Base-by-base conservation (phyloP, 345 rosid species). In the Viola odorata region DNA sequence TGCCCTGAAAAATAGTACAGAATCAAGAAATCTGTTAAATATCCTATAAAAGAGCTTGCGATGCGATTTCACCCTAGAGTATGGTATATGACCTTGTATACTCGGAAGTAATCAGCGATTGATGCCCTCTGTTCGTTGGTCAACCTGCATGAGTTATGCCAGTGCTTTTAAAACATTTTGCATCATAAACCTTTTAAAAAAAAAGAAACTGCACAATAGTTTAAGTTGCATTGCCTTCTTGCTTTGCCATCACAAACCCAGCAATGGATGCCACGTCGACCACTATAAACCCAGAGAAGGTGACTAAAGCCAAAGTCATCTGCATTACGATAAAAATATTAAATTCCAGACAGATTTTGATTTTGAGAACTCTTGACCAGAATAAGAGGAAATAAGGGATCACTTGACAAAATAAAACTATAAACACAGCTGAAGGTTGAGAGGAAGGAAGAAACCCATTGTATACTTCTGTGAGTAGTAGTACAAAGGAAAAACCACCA, bases 221-320 rank as follows among this genome's bases (percentile, higher is more conserved):
- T 37, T 55, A 64, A 64, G 41, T 13, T 7, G 50, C 47, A 60
- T 66, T 64, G 89, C 98, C 96, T 84, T 73, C 97, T 84, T 50
- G 97, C 98, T 84, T 82, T 87, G 48, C 81, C 81, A 77, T 92
- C 97, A 77, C 94, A 92, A 75, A 87, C 96, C 99, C 97, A 92
- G 75, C 96, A 92, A 61, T 92, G 97, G 66, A 92, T 97, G 66
- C 98, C 97, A 75, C 95, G 95, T 0, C 98, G 86, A 8, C 98
- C 98, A 57, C 97, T 92, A 60, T 73, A 92, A 60, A 83, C 97
- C 97, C 98, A 92, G 56, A 92, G 96, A 41, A 91, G 81, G 67
- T 91, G 96, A 66, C 67, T 77, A 73, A 91, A 89, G 72, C 98
- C 96, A 82, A 89, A 89, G 70, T 87, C 98, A 78, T 84, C 98